Conservation (phyloP, 2,329 filamentous ascomycete species). For the Beauveria sp. region DNA sequence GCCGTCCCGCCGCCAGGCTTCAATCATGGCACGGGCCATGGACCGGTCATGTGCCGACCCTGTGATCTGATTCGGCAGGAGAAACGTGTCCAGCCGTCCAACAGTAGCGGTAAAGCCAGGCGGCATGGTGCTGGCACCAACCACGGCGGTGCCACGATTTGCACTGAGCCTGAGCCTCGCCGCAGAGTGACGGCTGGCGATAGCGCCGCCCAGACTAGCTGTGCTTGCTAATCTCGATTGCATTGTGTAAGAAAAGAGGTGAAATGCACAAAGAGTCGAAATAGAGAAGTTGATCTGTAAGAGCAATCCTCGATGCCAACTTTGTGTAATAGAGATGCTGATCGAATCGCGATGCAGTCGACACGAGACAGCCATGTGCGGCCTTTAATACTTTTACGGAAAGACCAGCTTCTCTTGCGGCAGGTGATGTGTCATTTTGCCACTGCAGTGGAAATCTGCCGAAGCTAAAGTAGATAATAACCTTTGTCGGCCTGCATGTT, state of each 20-base stretch:
- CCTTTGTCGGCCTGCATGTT: background rate
- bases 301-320: background rate
- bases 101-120: constrained; percentile 20
- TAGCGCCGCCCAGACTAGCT: background rate
- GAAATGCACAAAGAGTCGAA: background rate
- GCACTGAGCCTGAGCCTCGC: background rate
- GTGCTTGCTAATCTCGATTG: background rate
- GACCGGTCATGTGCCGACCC: constrained; percentile 25
- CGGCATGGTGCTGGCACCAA: constrained; percentile 16
- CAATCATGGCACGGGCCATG: constrained; percentile 32
- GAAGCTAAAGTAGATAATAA: background rate
- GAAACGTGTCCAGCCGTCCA: constrained; percentile 32
- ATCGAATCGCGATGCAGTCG: background rate
- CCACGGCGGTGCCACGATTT: background rate
- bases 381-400: background rate
- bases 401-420: background rate
- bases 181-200: background rate
- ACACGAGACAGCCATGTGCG: background rate
- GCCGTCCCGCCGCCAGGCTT: constrained; percentile 35
- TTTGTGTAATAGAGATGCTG: background rate
- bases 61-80: constrained; percentile 29
- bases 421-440: background rate
- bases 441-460: background rate
- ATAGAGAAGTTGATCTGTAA: background rate
- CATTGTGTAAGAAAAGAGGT: background rate